A percentile compares a stretch with the other conserved stretches of the same genome.
Evolutionary conservation across 768 basidiomycete species (phyloP).

Genomic region (Tremella fuciformis): DNA sequence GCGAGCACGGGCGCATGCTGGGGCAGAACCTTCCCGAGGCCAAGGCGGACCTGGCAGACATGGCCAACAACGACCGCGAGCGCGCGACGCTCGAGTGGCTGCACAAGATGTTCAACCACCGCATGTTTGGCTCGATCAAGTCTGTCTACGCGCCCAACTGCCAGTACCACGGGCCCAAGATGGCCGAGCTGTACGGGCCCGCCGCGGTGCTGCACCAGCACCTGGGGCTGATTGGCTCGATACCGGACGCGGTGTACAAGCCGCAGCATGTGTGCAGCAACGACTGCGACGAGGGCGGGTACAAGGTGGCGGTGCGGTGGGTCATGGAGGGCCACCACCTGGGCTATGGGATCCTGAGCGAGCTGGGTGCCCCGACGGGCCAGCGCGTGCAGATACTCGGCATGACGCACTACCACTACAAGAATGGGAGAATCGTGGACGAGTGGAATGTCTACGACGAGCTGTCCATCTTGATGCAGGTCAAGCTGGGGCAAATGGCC

Average conservation of each 20-base stretch:
- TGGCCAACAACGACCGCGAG: slow-evolving; percentile 8
- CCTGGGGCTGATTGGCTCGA: slow-evolving; percentile 1
- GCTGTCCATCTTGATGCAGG: slow-evolving; percentile 9
- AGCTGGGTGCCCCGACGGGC: slow-evolving; percentile 5
- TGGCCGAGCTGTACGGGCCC: slow-evolving; percentile 8
- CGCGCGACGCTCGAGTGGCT: slow-evolving; percentile 2
- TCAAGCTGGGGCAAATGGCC: slow-evolving; percentile 6
- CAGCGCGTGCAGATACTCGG: slow-evolving; percentile 5
- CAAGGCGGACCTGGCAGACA: slow-evolving; percentile 2
- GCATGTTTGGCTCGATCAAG: slow-evolving; percentile 10
- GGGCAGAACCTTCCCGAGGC: slow-evolving; percentile 1
- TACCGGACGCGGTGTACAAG: slow-evolving; percentile 6
- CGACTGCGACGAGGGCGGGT: slow-evolving; percentile 4
- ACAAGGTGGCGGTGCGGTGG: slow-evolving; percentile 6
- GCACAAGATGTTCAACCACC: slow-evolving; percentile 9
- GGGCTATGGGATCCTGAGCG: slow-evolving; percentile 1
- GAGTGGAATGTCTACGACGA: slow-evolving; percentile 12
- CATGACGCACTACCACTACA: slow-evolving; percentile 9
- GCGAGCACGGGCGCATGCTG: slow-evolving; percentile 3
- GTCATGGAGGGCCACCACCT: slow-evolving; percentile 9
- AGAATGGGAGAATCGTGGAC: slow-evolving; percentile 8
- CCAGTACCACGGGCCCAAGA: slow-evolving; percentile 10
- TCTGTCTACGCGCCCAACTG: slow-evolving; percentile 7
- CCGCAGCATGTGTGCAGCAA: slow-evolving; percentile 4
- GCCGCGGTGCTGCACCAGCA: slow-evolving; percentile 5